Evolutionary conservation across 2,329 filamentous ascomycete genomes (phyloP).

Genomic region (Fusarium albidum): DNA sequence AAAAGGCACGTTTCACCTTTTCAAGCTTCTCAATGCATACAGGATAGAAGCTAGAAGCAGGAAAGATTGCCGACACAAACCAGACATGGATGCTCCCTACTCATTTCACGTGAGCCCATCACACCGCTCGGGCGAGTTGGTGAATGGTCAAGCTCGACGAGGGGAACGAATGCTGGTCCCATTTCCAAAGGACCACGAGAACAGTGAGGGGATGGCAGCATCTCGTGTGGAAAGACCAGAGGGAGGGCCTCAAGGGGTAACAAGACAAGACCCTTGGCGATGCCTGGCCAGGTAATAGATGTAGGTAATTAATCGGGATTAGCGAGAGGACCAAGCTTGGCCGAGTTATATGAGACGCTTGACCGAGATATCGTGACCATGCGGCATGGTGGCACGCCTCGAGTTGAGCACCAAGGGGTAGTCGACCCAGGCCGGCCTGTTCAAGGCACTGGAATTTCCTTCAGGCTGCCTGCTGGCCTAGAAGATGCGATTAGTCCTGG

Average conservation of each 20-base stretch:
- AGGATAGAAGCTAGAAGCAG: background rate
- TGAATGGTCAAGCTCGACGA: background rate
- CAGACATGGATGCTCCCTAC: background rate
- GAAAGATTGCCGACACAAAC: background rate
- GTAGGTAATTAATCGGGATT: slow-evolving; percentile 5
- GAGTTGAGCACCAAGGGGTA: background rate
- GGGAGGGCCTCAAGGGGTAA: background rate
- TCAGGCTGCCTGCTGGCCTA: background rate
- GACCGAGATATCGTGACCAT: slow-evolving; percentile 5
- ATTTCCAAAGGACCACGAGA: background rate
- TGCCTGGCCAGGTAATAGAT: too few species aligned
- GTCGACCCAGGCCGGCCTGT: background rate
- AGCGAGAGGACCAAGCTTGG: background rate
- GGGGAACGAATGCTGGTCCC: too few species aligned
- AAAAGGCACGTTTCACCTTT: slow-evolving; percentile 11
- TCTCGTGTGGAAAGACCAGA: background rate
- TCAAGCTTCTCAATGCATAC: slow-evolving; percentile 4
- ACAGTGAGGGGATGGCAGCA: background rate
- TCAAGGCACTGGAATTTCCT: background rate
- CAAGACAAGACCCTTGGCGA: background rate
- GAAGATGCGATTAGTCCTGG: too few species aligned
- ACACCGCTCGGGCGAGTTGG: too few species aligned
- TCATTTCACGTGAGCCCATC: background rate
- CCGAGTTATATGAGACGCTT: background rate
- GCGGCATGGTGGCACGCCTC: background rate